phyloP scores from a whole-genome alignment of 1,284 basidiomycete genomes.

The Marasmius fiardii region DNA sequence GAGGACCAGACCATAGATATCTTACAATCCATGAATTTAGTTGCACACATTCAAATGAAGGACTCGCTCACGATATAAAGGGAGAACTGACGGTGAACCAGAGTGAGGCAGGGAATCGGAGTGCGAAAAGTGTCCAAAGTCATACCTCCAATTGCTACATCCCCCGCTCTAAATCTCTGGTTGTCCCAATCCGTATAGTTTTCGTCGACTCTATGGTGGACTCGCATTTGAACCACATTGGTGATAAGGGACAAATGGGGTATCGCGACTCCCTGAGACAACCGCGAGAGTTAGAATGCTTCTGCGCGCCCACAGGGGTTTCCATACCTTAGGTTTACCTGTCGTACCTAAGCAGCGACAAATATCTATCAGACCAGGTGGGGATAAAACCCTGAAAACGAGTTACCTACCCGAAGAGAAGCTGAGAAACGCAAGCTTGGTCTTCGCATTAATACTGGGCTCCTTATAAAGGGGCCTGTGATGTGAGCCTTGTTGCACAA shows the following conservation, averaged over 20 bases:
- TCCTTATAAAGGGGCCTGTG: slow-evolving; percentile 30
- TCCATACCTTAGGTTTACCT: slow-evolving; percentile 35
- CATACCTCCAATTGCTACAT: slow-evolving; percentile 42
- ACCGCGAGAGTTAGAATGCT: too few species aligned
- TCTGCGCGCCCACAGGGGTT: neutral
- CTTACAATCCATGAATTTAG: slow-evolving; percentile 26
- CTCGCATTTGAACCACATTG: slow-evolving; percentile 57
- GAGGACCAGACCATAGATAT: slow-evolving; percentile 64
- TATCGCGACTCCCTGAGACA: slow-evolving; percentile 55
- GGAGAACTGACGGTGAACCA: slow-evolving; percentile 32
- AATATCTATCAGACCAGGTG: neutral
- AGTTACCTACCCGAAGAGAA: slow-evolving; percentile 65
- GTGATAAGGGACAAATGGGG: slow-evolving; percentile 58
- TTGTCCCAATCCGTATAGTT: slow-evolving; percentile 29
- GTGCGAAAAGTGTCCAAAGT: neutral
- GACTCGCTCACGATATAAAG: slow-evolving; percentile 34
- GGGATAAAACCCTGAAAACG: neutral
- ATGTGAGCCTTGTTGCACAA: slow-evolving; percentile 31
- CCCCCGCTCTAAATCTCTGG: slow-evolving; percentile 48
- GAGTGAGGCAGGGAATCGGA: neutral
- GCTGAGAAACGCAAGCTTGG: slow-evolving; percentile 59
- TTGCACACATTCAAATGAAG: too few species aligned
- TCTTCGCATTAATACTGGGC: slow-evolving; percentile 36
- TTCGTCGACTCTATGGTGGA: slow-evolving; percentile 40
- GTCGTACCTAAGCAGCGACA: slow-evolving; percentile 36